Base-by-base conservation (phyloP, 345 rosid species). In the Zanthoxylum bungeanum region DNA sequence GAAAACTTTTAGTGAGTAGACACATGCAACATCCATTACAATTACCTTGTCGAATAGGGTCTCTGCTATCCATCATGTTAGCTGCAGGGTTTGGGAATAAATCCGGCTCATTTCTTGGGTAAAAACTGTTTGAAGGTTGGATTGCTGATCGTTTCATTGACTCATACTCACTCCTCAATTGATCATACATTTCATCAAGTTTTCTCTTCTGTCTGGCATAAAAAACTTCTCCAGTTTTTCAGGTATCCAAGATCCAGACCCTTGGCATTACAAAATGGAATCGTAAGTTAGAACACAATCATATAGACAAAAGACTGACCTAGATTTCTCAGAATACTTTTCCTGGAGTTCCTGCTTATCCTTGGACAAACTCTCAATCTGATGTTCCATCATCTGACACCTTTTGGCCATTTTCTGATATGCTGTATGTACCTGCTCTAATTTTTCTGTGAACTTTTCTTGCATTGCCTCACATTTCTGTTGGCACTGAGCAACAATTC, bases 131-230 rank as follows among this genome's bases (percentile, higher is more conserved):
- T 17, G 85, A 76, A 47, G 96, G 97, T 76, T 90, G 97, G 77
- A 91, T 86, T 49, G 98, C 86, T 68, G 97, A 79, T 79, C 97
- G 81, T 81, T 92, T 92, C 64, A 78, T 67, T 14, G 96, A 86
- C 73, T 95, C 93, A 6, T 80, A 86, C 71, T 95, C 97, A 61
- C 77, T 89, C 77, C 93, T 85, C 81, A 95, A 69, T 66, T 87
- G 96, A 75, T 95, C 99, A 72, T 95, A 92, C 97, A 95, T 95
- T 81, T 95, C 99, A 75, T 95, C 99, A 52, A 91, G 97, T 76
- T 91, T 95, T 75, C 97, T 89, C 91, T 95, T 95, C 85, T 90
- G 97, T 80, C 98, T 92, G 89, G 58, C 66, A 77, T 71, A 68
- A 74, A 21, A 64, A 75, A 31, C 3, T 64, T 25, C 21, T 42